Evolutionary conservation across 2,329 filamentous ascomycete species (phyloP).

Genomic region (Colletotrichum noveboracense): DNA sequence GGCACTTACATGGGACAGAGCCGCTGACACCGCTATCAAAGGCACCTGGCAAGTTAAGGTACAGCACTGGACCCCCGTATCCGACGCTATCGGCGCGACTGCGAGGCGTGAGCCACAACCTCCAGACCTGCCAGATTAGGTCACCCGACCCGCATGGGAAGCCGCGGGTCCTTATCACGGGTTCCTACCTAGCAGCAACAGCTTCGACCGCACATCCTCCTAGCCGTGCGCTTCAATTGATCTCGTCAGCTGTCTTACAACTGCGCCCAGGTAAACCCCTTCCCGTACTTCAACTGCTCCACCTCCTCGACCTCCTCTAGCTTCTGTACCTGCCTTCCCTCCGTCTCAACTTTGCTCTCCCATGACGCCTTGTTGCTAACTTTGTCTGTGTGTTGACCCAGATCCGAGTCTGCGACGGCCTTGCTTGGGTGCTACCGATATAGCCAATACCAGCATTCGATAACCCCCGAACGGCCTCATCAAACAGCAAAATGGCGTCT

Average conservation of each 20-base stretch:
- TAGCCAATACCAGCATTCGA: background rate
- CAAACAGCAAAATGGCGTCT: constrained; percentile 37
- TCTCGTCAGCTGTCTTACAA: constrained; percentile 21
- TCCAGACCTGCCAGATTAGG: constrained; percentile 23
- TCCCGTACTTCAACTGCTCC: constrained; percentile 1
- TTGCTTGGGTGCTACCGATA: constrained; percentile 12
- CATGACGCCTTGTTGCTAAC: constrained; percentile 14
- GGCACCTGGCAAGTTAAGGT: background rate
- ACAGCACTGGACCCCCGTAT: background rate
- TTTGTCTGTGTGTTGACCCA: constrained; percentile 17
- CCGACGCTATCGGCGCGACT: constrained; percentile 5
- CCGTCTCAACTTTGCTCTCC: background rate
- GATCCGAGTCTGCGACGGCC: constrained; percentile 13
- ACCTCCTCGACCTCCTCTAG: background rate
- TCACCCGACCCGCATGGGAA: constrained; percentile 20
- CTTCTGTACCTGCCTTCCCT: background rate
- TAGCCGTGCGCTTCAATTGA: constrained; percentile 19
- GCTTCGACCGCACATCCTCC: constrained; percentile 17
- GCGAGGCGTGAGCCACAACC: constrained; percentile 10
- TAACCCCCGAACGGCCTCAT: background rate
- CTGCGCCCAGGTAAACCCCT: constrained; percentile 8
- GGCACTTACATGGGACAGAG: background rate
- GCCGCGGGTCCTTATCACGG: constrained; percentile 21
- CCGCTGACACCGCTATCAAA: background rate
- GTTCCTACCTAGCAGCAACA: constrained; percentile 18